These are phyloP conservation scores for Huntiella omanensis DNA, from an alignment of 2,329 filamentous ascomycete species.

Conservation along the genomic window DNA sequence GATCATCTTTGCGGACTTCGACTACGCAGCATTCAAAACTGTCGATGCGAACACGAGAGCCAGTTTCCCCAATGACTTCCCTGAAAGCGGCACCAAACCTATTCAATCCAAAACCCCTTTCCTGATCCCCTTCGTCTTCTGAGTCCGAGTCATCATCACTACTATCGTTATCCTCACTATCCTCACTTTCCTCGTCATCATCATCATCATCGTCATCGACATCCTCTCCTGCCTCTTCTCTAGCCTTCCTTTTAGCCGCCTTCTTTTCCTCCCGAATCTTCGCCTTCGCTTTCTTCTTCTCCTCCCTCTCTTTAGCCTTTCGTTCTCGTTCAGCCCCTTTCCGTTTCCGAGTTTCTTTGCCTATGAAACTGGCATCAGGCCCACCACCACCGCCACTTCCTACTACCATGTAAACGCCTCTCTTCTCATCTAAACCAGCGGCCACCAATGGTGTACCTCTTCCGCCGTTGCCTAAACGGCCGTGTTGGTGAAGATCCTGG, in stretches of 20 bases:
- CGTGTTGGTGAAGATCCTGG: conserved; percentile 61
- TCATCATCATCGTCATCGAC: conserved; percentile 20
- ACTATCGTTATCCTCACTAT: conserved; percentile 14
- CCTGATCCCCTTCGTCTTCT: conserved; percentile 32
- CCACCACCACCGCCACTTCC: conserved; percentile 77
- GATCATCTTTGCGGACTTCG: conserved; percentile 91
- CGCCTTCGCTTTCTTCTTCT: conserved; percentile 35
- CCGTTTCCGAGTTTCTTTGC: conserved; percentile 46
- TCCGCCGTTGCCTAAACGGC: conserved; percentile 47
- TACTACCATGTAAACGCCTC: conserved; percentile 81
- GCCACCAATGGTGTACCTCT: conserved; percentile 74
- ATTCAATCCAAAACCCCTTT: conserved; percentile 59
- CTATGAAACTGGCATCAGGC: conserved; percentile 49
- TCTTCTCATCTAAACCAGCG: conserved; percentile 69
- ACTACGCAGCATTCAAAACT: conserved; percentile 96
- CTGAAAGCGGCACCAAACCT: conserved; percentile 90
- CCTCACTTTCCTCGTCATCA: conserved; percentile 24
- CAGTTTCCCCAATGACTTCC: conserved; percentile 82
- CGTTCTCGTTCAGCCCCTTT: conserved; percentile 38
- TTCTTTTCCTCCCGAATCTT: conserved; percentile 30
- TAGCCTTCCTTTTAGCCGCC: conserved; percentile 6
- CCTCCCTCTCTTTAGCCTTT: conserved; percentile 43
- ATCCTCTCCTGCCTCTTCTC: neutral
- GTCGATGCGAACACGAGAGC: conserved; percentile 74
- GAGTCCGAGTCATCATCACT: conserved; percentile 30